Evolutionary conservation across 2,329 filamentous ascomycete genomes (phyloP).

Genomic region (Aspergillus tanneri): DNA sequence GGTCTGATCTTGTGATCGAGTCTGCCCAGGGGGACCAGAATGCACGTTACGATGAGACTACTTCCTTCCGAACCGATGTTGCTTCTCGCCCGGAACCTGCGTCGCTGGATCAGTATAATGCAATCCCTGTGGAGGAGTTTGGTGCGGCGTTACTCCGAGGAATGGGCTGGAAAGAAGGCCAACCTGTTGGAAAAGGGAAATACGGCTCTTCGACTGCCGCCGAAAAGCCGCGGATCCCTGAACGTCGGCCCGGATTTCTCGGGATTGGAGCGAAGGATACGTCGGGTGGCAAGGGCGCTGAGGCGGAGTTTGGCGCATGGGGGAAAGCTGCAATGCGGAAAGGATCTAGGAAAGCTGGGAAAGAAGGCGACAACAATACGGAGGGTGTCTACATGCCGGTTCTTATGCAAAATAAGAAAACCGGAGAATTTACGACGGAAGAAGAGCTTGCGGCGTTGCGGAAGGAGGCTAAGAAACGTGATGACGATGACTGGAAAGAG

Average conservation of each 20-base stretch:
- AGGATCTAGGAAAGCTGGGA: slow-evolving; percentile 57
- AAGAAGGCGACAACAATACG: slow-evolving; percentile 42
- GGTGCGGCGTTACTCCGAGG: slow-evolving; percentile 84
- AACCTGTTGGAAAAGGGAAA: slow-evolving; percentile 57
- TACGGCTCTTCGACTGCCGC: slow-evolving; percentile 41
- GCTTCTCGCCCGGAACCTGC: slow-evolving; percentile 70
- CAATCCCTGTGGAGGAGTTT: slow-evolving; percentile 91
- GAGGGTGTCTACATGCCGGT: slow-evolving; percentile 61
- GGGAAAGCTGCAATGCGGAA: slow-evolving; percentile 61
- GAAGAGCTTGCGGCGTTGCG: slow-evolving; percentile 57
- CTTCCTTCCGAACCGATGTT: slow-evolving; percentile 70
- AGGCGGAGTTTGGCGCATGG: slow-evolving; percentile 77
- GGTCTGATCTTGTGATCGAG: slow-evolving; percentile 56
- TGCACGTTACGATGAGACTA: slow-evolving; percentile 42
- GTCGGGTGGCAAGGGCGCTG: slow-evolving; percentile 51
- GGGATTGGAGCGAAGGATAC: slow-evolving; percentile 87
- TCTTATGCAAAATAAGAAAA: slow-evolving; percentile 60
- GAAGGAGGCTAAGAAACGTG: slow-evolving; percentile 50
- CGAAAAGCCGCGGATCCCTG: slow-evolving; percentile 62
- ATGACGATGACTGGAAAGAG: slow-evolving; percentile 47
- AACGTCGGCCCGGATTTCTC: slow-evolving; percentile 74
- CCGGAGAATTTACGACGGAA: slow-evolving; percentile 62
- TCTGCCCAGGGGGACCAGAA: slow-evolving; percentile 29
- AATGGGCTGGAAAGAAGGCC: slow-evolving; percentile 87
- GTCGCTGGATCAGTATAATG: slow-evolving; percentile 79